Base-by-base conservation (phyloP, 73 alveolate genomes). In the Diophrys appendiculata region DNA sequence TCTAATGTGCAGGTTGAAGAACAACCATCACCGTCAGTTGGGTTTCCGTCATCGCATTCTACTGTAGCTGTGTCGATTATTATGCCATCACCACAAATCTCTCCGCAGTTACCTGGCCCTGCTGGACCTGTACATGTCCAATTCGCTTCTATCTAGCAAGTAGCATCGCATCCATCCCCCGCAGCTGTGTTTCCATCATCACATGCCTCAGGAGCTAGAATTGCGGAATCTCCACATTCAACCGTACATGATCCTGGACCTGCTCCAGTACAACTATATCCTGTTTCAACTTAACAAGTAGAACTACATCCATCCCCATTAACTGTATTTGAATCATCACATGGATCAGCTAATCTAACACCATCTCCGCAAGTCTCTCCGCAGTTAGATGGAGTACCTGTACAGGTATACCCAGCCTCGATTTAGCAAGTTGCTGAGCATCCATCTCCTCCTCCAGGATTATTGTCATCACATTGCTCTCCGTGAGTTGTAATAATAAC, bases 11-110 rank as follows among this genome's bases (percentile, higher is more conserved):
- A 82, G 2, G 83, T 1, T 0, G 76, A 22, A 65, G 68, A 32
- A 54, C 95, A 88, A 11, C 95, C 95, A 88, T 88, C 95, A 0
- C 73, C 73, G 33, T 31, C 77, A 8, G 55, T 28, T 33, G 80
- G 77, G 35, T 88, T 88, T 14, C 92, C 92, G 53, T 88, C 95
- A 32, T 88, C 95, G 24, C 95, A 87, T 68, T 14, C 54, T 28
- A 8, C 43, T 25, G 31, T 13, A 64, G 31, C 5, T 14, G 72
- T 26, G n/a, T n/a, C n/a, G 22, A 27, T 24, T 33, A 28, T 77
- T 8, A 68, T 54, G 22, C 81, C 88, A 54, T 84, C 92, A 0
- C 92, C 92, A 69, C 92, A 84, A 3, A 33, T 33, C 14, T 72
- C 70, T 53, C 32, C 1, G 52, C 92, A 84, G 1, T 25, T 73